These are phyloP conservation scores for Lentinula detonsa DNA, from an alignment of 768 basidiomycete genomes.

Conservation along the genomic window DNA sequence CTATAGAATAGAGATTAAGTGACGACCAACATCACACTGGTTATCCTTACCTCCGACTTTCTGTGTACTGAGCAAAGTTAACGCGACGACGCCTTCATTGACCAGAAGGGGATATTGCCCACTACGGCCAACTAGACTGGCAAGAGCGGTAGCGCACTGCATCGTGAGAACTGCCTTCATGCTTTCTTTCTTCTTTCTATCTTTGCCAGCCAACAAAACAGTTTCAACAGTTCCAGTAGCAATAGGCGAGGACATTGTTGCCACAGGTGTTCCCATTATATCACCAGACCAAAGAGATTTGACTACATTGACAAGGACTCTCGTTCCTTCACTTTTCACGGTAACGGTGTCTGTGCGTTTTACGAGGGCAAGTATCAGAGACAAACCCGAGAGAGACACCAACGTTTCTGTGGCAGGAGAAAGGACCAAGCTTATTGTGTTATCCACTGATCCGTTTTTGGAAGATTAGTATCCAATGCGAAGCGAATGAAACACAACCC, in stretches of 20 bases:
- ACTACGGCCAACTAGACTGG: slow-evolving; percentile 68
- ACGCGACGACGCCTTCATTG: slow-evolving; percentile 83
- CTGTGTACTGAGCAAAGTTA: slow-evolving; percentile 70
- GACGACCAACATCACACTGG: not conserved
- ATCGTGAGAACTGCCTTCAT: slow-evolving; percentile 44
- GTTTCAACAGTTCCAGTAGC: slow-evolving; percentile 18
- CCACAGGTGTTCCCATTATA: slow-evolving; percentile 15
- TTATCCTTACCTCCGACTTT: slow-evolving; percentile 52
- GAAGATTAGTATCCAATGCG: not conserved
- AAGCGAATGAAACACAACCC: slow-evolving; percentile 13
- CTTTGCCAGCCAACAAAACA: slow-evolving; percentile 31
- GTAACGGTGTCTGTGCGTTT: slow-evolving; percentile 76
- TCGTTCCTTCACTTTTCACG: slow-evolving; percentile 84
- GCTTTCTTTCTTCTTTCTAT: slow-evolving; percentile 46
- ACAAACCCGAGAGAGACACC: slow-evolving; percentile 42
- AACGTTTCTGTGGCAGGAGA: slow-evolving; percentile 24
- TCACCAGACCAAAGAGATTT: slow-evolving; percentile 70
- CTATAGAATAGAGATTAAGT: slow-evolving; percentile 27
- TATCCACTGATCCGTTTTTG: slow-evolving; percentile 26
- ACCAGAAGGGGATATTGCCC: slow-evolving; percentile 78
- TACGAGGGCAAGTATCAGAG: slow-evolving; percentile 68
- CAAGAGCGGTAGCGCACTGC: slow-evolving; percentile 57
- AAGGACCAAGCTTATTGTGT: slow-evolving; percentile 47
- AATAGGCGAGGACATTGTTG: slow-evolving; percentile 7
- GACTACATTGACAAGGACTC: slow-evolving; percentile 81